Percentiles rank a stretch among this genome's conserved stretches.
Conservation (phyloP, 176 grass and related monocot species). For the Eleusine coracana region DNA sequence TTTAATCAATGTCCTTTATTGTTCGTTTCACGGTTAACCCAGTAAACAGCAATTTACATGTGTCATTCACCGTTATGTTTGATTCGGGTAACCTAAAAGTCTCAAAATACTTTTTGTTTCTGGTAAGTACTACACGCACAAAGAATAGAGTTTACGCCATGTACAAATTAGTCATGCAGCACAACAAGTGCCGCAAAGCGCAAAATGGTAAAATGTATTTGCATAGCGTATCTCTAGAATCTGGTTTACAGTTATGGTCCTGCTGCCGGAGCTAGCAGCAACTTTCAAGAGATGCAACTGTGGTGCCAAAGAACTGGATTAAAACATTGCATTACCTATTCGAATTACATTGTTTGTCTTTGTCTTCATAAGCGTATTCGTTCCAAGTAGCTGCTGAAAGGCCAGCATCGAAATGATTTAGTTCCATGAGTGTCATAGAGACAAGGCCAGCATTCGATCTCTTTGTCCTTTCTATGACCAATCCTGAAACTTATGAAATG, state of each 20-base stretch:
- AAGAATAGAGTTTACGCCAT: background rate
- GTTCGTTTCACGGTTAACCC: background rate
- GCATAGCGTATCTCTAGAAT: background rate
- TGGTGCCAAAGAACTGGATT: background rate
- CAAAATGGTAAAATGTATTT: background rate
- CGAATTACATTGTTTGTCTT: background rate
- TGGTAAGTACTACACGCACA: background rate
- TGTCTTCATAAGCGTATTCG: background rate
- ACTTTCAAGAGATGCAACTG: background rate
- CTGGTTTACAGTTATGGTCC: background rate
- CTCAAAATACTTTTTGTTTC: background rate
- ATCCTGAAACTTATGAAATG: background rate
- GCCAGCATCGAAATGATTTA: background rate
- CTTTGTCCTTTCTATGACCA: background rate
- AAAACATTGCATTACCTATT: slow-evolving; percentile 11
- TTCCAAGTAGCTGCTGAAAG: background rate
- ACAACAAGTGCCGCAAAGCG: background rate
- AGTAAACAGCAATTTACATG: background rate
- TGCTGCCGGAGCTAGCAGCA: background rate
- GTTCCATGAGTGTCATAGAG: slow-evolving; percentile 8
- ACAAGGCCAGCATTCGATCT: background rate
- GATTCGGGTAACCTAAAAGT: background rate
- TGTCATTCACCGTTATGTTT: background rate
- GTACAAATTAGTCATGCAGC: background rate
- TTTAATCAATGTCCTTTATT: background rate